Evolutionary conservation across 139 green algal genomes (phyloP).

Genomic region (Astrephomene gubernaculifera): DNA sequence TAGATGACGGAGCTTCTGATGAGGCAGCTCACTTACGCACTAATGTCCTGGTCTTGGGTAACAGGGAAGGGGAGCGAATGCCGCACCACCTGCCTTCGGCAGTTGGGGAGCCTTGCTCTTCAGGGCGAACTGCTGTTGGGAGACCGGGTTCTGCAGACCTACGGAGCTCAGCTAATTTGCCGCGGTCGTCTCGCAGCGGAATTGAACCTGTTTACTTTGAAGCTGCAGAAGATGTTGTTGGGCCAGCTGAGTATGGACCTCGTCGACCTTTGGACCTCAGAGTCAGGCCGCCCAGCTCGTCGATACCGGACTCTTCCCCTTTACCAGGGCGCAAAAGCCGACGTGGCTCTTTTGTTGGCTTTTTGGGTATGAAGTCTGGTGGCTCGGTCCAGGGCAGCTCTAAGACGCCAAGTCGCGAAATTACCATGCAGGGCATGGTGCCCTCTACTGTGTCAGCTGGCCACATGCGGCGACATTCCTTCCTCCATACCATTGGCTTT

Average conservation of each 20-base stretch:
- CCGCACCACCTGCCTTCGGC: conserved; percentile 1
- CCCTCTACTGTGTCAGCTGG: not conserved
- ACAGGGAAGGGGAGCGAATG: conserved; percentile 25
- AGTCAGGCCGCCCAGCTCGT: not conserved
- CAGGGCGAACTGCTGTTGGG: not conserved
- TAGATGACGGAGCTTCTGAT: too few relatives aligned
- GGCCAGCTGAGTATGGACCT: not conserved
- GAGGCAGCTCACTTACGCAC: not conserved
- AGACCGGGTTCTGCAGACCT: not conserved
- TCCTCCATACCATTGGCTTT: conserved; percentile 6
- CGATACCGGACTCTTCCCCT: not conserved
- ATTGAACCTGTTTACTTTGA: not conserved
- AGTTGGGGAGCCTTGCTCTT: not conserved
- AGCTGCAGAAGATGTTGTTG: conserved; percentile 7
- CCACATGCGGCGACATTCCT: not conserved
- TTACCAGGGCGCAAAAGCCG: not conserved
- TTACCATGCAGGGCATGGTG: not conserved
- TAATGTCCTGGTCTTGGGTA: not conserved
- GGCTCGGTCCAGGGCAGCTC: not conserved
- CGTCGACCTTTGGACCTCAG: not conserved
- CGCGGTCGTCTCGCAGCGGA: conserved; percentile 4
- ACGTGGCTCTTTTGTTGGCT: not conserved
- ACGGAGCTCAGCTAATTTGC: not conserved
- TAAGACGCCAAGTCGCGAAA: not conserved
- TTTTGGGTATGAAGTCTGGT: not conserved